Percentiles rank a stretch among this genome's conserved stretches.
Conservation (phyloP, 169 alveolate species). For the Eimeria sp. region DNA sequence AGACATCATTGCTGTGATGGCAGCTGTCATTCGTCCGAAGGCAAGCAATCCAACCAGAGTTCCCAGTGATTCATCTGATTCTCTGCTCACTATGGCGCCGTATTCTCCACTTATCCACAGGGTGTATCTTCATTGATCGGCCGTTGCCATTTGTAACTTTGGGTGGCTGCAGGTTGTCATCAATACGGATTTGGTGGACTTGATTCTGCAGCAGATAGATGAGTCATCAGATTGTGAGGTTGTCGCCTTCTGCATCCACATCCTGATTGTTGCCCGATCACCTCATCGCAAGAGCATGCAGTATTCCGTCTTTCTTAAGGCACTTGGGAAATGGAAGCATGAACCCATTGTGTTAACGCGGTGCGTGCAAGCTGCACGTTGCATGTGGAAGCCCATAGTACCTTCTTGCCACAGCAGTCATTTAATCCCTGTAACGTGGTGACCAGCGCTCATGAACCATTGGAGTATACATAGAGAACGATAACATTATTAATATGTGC, state of each 20-base stretch:
- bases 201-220: slow-evolving; percentile 65
- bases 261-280: slow-evolving; percentile 81
- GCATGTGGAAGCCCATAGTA: not conserved
- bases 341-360: slow-evolving; percentile 79
- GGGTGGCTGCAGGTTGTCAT: slow-evolving; percentile 78
- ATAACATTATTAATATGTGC: not conserved
- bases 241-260: slow-evolving; percentile 81
- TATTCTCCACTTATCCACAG: not conserved
- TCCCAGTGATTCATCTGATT: not conserved
- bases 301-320: slow-evolving; percentile 71
- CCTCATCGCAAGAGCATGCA: slow-evolving; percentile 82
- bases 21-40: slow-evolving; percentile 82
- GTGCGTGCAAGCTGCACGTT: slow-evolving; percentile 21
- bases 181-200: slow-evolving; percentile 83
- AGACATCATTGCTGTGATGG: slow-evolving; percentile 83
- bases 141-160: not conserved
- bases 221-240: slow-evolving; percentile 58
- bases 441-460: not conserved
- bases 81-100: not conserved
- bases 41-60: not conserved
- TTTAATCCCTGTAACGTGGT: not conserved
- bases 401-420: not conserved
- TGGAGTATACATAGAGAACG: not conserved
- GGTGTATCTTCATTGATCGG: not conserved
- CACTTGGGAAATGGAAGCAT: slow-evolving; percentile 80